A percentile compares a stretch with the other conserved stretches of the same genome.
Evolutionary conservation across 2,329 filamentous ascomycete genomes (phyloP).

Genomic region (Xylaria sp.): DNA sequence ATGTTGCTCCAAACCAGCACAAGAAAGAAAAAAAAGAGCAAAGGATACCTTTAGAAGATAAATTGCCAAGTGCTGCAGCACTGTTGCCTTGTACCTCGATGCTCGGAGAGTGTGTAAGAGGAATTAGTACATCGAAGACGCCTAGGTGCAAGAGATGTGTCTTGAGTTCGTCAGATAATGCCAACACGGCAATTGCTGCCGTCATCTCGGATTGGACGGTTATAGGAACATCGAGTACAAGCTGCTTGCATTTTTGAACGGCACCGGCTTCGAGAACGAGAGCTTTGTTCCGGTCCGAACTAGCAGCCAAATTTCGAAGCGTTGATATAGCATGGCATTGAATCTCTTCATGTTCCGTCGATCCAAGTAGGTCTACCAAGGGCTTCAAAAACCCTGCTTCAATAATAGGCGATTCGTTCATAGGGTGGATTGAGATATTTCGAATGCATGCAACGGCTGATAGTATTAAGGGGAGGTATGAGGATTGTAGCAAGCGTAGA

Average conservation of each 20-base stretch:
- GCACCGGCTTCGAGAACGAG: constrained; percentile 96
- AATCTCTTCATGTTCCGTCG: constrained; percentile 97
- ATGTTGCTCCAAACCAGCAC: too few relatives aligned
- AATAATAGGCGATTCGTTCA: constrained; percentile 98
- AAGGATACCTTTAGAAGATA: constrained; percentile 89
- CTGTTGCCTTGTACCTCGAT: constrained; percentile 99
- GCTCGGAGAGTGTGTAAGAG: constrained; percentile 91
- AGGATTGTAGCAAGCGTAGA: constrained; percentile 90
- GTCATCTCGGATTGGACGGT: constrained; percentile 99
- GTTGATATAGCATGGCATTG: constrained; percentile 99
- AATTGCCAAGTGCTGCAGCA: constrained; percentile 91
- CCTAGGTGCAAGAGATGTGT: constrained; percentile 88
- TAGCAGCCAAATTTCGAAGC: constrained; percentile 92
- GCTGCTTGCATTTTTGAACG: constrained; percentile 97
- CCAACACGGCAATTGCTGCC: constrained; percentile 96
- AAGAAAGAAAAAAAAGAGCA: constrained; percentile 19
- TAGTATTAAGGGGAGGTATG: constrained; percentile 93
- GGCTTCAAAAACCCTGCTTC: constrained; percentile 96
- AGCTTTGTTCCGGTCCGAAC: constrained; percentile 97
- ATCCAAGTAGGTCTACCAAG: constrained; percentile 90
- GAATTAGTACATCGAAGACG: constrained; percentile 96
- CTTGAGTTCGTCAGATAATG: constrained; percentile 95
- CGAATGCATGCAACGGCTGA: constrained; percentile 98
- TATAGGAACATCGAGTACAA: constrained; percentile 91
- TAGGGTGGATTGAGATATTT: constrained; percentile 97